A percentile compares a stretch with the other conserved stretches of the same genome.
phyloP scores from a whole-genome alignment of 2,329 filamentous ascomycete species.

The Aspergillus sergii region DNA sequence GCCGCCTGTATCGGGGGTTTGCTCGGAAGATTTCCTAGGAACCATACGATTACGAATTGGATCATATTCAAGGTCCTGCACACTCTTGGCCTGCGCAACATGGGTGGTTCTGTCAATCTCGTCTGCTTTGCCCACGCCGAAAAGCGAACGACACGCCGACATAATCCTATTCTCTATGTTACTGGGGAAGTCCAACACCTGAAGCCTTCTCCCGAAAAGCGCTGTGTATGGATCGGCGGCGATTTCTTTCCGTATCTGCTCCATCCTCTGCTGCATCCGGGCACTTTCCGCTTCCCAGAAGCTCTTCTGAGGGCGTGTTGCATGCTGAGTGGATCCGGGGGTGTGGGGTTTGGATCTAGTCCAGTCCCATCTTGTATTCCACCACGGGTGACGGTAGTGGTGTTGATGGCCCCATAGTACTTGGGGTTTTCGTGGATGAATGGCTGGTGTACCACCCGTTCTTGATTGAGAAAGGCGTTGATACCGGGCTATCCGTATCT shows the following conservation, averaged over 20 bases:
- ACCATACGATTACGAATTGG: conserved; percentile 47
- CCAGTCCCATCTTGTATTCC: conserved; percentile 20
- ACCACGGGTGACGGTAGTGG: conserved; percentile 14
- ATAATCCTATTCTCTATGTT: conserved; percentile 30
- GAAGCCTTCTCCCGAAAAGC: conserved; percentile 42
- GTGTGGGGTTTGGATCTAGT: conserved; percentile 2
- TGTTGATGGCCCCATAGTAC: conserved; percentile 3
- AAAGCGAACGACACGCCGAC: conserved; percentile 34
- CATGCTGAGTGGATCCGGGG: not conserved
- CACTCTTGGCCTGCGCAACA: not conserved
- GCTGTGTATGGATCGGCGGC: conserved; percentile 43
- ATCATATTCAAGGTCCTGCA: conserved; percentile 38
- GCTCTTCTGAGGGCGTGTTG: conserved; percentile 1
- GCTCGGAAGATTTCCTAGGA: conserved; percentile 17
- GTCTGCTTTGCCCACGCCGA: conserved; percentile 19
- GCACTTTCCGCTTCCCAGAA: conserved; percentile 26
- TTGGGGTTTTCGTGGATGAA: conserved; percentile 6
- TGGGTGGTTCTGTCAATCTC: not conserved
- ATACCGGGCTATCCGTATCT: conserved; percentile 8
- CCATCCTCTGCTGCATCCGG: conserved; percentile 35
- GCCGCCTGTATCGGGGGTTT: not conserved
- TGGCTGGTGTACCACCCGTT: not conserved
- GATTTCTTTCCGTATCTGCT: conserved; percentile 38
- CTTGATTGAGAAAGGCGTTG: conserved; percentile 1
- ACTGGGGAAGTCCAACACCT: conserved; percentile 23